Evolutionary conservation across 495 filamentous ascomycete species (phyloP).

Genomic region (Penicillium psychrofluorescens): DNA sequence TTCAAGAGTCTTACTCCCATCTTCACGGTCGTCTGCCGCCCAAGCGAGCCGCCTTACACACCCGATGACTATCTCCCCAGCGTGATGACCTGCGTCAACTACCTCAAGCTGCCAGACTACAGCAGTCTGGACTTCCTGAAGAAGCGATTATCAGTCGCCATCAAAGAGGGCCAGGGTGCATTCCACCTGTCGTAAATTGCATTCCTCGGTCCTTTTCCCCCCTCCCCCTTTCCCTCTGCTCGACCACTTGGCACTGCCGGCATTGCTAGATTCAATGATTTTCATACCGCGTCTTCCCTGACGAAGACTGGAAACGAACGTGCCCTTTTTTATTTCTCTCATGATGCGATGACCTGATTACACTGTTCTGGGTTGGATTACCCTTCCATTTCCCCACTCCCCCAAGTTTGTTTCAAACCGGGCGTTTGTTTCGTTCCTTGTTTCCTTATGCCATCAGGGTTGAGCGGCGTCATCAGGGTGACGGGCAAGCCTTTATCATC

Average conservation of each 20-base stretch:
- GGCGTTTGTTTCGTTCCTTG: conserved; percentile 8
- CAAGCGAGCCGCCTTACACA: conserved; percentile 86
- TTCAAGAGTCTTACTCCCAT: conserved; percentile 96
- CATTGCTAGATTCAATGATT: conserved; percentile 4
- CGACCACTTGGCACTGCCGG: background rate
- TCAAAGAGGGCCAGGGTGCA: conserved; percentile 95
- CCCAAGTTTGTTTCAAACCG: conserved; percentile 14
- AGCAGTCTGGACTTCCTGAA: conserved; percentile 69
- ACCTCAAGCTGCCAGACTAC: conserved; percentile 97
- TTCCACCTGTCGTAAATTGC: conserved; percentile 80
- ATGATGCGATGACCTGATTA: conserved; percentile 15
- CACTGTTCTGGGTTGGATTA: conserved; percentile 11
- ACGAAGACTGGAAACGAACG: too few relatives aligned
- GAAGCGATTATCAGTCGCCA: conserved; percentile 71
- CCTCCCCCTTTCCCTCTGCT: background rate
- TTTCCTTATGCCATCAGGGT: conserved; percentile 10
- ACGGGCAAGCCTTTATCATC: conserved; percentile 7
- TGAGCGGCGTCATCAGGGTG: conserved; percentile 14
- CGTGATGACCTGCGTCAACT: conserved; percentile 99
- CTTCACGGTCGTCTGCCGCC: conserved; percentile 98
- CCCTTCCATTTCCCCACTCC: conserved; percentile 4
- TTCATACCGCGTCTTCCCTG: background rate
- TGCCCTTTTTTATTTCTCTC: too few relatives aligned
- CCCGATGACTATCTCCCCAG: conserved; percentile 97
- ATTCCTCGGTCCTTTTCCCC: background rate